Percentiles rank a stretch among this genome's conserved stretches.
Evolutionary conservation across 2,329 filamentous ascomycete species (phyloP).

Genomic region (Penicillium sp.): DNA sequence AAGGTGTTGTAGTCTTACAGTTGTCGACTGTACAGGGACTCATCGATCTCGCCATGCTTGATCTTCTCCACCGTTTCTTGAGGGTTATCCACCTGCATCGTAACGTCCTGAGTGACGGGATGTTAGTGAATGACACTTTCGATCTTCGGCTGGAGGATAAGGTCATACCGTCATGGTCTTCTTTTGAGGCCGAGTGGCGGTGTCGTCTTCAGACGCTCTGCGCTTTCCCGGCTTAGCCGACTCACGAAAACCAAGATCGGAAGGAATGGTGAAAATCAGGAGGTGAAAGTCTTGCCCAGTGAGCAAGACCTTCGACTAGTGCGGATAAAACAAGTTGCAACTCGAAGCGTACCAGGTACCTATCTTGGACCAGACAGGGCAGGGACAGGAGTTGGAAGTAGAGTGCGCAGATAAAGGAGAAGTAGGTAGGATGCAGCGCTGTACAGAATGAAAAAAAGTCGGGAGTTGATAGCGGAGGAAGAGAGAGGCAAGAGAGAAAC

Average conservation of each 20-base stretch:
- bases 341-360: conserved; percentile 32
- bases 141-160: not conserved
- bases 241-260: conserved; percentile 46
- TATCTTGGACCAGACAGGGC: conserved; percentile 16
- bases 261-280: conserved; percentile 44
- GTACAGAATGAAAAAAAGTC: conserved; percentile 9
- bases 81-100: conserved; percentile 64
- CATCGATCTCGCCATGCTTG: conserved; percentile 66
- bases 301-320: conserved; percentile 45
- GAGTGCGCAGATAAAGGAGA: conserved; percentile 4
- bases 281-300: conserved; percentile 42
- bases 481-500: conserved; percentile 19
- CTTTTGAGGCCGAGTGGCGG: conserved; percentile 52
- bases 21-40: conserved; percentile 68
- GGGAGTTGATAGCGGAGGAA: not conserved
- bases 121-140: conserved; percentile 16
- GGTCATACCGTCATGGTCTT: conserved; percentile 54
- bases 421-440: not conserved
- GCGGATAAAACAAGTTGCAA: conserved; percentile 29
- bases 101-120: conserved; percentile 46
- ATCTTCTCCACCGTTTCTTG: conserved; percentile 61
- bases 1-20: conserved; percentile 41
- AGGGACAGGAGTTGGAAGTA: conserved; percentile 15
- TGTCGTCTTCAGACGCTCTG: conserved; percentile 52
- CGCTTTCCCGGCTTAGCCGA: conserved; percentile 55